Evolutionary conservation across 202 grass and related monocot species (phyloP), one percentile per base, ranked within the genome.

Genomic region (Musa balbisiana): DNA sequence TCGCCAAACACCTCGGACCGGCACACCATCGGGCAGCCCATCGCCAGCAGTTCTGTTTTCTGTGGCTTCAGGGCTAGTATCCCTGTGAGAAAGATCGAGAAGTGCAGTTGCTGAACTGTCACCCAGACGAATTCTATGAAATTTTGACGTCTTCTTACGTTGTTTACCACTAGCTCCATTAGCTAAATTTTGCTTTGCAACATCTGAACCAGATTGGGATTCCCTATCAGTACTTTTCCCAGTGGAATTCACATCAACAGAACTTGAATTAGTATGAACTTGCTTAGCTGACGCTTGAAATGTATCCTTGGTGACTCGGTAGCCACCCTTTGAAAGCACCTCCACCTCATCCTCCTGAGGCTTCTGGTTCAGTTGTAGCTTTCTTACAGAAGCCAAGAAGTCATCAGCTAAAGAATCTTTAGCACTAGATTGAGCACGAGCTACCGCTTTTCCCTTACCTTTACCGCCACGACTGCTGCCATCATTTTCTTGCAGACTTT

Each of bases 91-190:
- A 74, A 83, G 75, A 69, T 97, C 84, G 78, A 89, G 68, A 29
- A 87, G 75, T 59, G 82, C 84, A 19, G 90, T 90, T 63, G 80
- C 71, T 50, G 90, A 89, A 80, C 85, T 89, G 71, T 93, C 90
- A 16, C 93, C 93, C 74, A 97, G 76, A 15, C 86, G 87, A 23
- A 82, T 79, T 83, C 90, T 91, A 67, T 89, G 86, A 82, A 97
- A 93, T 83, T 97, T 97, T 76, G 90, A 79, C 14, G 87, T 80
- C 78, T 91, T 97, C 88, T 87, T 92, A 52, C 76, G 62, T 73
- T 88, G 89, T 75, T 89, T 90, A 72, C 65, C 69, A 55, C 29
- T 80, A 52, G 68, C 73, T 80, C 56, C 83, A 70, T 49, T 3
- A 79, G 54, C 50, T 49, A 22, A 25, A 26, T 89, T 83, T 23